Conservation (phyloP, 1,284 basidiomycete species). For the Sporisorium scitamineum region DNA sequence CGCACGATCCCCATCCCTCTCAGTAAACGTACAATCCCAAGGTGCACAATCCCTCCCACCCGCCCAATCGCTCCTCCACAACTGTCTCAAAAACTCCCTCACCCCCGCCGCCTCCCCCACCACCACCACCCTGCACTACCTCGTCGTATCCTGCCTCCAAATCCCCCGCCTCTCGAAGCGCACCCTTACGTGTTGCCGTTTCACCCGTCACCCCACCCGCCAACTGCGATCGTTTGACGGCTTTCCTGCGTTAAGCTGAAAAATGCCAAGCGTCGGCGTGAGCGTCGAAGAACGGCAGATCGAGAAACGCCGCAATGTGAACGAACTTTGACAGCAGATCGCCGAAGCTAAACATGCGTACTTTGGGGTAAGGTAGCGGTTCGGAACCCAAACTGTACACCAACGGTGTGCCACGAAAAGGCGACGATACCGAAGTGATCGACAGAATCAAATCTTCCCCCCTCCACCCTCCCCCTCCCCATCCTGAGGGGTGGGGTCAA, state of each 20-base stretch:
- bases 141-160: neutral
- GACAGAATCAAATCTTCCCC: conserved; percentile 41
- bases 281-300: conserved; percentile 43
- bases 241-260: conserved; percentile 10
- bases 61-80: conserved; percentile 54
- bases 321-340: conserved; percentile 46
- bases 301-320: conserved; percentile 47
- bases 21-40: conserved; percentile 55
- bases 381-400: conserved; percentile 52
- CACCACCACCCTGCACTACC: neutral
- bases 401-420: conserved; percentile 53
- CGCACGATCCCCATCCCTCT: conserved; percentile 25
- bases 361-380: conserved; percentile 41
- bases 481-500: conserved; percentile 9
- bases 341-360: conserved; percentile 48
- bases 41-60: conserved; percentile 51
- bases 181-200: too few species aligned
- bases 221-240: neutral
- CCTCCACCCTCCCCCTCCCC: conserved; percentile 7
- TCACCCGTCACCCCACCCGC: neutral
- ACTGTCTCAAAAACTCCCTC: conserved; percentile 30
- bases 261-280: conserved; percentile 54
- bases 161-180: too few species aligned
- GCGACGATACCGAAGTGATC: conserved; percentile 51
- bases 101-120: conserved; percentile 9